These are phyloP conservation scores for Colletotrichum aenigma DNA, from an alignment of 2,329 filamentous ascomycete genomes.

Conservation along the genomic window DNA sequence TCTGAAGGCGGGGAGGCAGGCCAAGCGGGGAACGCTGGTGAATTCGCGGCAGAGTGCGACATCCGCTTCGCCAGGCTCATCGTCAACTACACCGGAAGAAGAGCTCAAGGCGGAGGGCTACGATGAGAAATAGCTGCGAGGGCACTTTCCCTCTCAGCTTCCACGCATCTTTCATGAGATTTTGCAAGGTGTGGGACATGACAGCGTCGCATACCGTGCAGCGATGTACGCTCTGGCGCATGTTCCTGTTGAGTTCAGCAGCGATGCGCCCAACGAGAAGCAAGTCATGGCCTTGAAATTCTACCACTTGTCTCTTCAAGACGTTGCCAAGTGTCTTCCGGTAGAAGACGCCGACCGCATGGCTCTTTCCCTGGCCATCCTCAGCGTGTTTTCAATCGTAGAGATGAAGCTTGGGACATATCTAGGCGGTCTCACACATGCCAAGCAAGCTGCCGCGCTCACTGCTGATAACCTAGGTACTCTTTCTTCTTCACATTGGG, in stretches of 20 bases:
- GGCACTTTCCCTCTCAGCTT: not conserved
- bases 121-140: not conserved
- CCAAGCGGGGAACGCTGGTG: not conserved
- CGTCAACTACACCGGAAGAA: not conserved
- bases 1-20: not conserved
- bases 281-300: not conserved
- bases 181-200: not conserved
- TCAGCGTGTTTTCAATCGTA: not conserved
- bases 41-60: fast-evolving
- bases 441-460: not conserved
- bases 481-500: not conserved
- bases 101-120: not conserved
- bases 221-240: not conserved
- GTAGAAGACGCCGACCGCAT: not conserved
- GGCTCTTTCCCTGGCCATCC: not conserved
- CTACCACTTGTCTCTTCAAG: not conserved
- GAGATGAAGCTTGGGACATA: not conserved
- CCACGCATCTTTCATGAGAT: not conserved
- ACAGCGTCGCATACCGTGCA: not conserved
- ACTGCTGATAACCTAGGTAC: not conserved
- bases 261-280: not conserved
- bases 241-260: not conserved
- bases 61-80: not conserved
- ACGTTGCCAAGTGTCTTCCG: not conserved
- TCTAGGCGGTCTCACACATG: not conserved